phyloP scores from a whole-genome alignment of 2,329 filamentous ascomycete genomes.

The Aspergillus brasiliensis region DNA sequence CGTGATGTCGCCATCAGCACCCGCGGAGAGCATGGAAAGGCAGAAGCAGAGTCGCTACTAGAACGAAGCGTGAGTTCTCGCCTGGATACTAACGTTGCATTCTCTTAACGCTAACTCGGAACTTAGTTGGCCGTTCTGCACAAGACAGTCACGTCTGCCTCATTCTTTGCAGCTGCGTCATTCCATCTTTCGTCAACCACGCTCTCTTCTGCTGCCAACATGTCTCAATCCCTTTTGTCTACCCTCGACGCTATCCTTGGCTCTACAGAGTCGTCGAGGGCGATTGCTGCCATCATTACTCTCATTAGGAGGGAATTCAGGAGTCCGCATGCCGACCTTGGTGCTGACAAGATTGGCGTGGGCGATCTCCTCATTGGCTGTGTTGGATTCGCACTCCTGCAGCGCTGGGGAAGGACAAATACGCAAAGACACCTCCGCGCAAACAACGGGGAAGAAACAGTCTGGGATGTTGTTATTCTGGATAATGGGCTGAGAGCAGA shows the following conservation, averaged over 20 bases:
- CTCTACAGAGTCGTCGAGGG: conserved; percentile 52
- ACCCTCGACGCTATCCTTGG: conserved; percentile 51
- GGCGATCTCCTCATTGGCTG: conserved; percentile 48
- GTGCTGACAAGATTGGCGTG: conserved; percentile 44
- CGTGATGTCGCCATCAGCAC: conserved; percentile 47
- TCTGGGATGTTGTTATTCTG: conserved; percentile 53
- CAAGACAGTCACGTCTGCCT: conserved; percentile 49
- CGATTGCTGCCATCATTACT: conserved; percentile 51
- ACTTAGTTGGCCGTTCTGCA: conserved; percentile 47
- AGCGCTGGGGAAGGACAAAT: conserved; percentile 49
- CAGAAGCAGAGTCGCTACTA: conserved; percentile 47
- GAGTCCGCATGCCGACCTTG: conserved; percentile 34
- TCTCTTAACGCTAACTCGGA: conserved; percentile 11
- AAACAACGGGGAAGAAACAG: conserved; percentile 45
- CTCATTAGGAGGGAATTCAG: conserved; percentile 49
- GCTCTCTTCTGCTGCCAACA: conserved; percentile 44
- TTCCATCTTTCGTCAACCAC: conserved; percentile 50
- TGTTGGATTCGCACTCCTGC: conserved; percentile 49
- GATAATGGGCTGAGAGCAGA: conserved; percentile 50
- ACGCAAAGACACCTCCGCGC: conserved; percentile 45
- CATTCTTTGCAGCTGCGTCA: conserved; percentile 50
- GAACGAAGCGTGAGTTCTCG: conserved; percentile 46
- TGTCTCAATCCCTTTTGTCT: conserved; percentile 48
- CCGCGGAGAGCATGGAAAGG: conserved; percentile 50
- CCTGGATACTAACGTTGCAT: conserved; percentile 1